Percentiles rank a stretch among this genome's conserved stretches.
These are phyloP conservation scores for Sphaceloma murrayae DNA, from an alignment of 2,329 filamentous ascomycete species.

Conservation along the genomic window DNA sequence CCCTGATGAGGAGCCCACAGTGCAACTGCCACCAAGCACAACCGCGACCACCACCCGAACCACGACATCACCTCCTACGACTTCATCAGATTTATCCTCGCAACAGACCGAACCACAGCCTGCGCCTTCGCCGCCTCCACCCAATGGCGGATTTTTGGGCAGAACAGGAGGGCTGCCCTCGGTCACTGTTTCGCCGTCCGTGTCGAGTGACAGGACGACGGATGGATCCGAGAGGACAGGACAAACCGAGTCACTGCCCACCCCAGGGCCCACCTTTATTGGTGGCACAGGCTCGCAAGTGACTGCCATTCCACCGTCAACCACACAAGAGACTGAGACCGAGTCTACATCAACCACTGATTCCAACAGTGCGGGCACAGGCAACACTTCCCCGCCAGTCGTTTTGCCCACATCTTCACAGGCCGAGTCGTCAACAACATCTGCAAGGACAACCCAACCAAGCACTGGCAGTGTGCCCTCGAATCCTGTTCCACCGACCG, in stretches of 20 bases:
- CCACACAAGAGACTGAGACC: neutral
- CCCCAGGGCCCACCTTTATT: no score
- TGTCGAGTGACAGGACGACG: neutral
- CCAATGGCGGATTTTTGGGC: conserved; percentile 9
- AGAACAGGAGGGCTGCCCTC: neutral
- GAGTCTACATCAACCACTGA: neutral
- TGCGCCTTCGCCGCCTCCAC: conserved; percentile 1
- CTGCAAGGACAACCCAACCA: neutral
- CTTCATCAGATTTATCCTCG: neutral
- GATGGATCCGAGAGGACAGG: neutral
- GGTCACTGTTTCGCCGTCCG: neutral
- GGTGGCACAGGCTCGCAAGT: no score
- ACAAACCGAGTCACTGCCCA: no score
- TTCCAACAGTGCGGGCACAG: no score
- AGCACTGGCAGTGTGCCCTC: neutral
- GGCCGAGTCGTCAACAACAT: neutral
- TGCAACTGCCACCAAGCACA: conserved; percentile 10
- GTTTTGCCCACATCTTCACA: neutral
- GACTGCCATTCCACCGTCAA: no score
- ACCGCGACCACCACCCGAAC: conserved; percentile 14
- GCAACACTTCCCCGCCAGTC: no score
- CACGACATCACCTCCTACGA: neutral
- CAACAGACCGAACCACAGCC: conserved; percentile 2
- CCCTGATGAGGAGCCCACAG: neutral
- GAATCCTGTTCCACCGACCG: neutral